Evolutionary conservation across 1,284 basidiomycete genomes (phyloP).

Genomic region (Phellopilus nigrolimitatus): DNA sequence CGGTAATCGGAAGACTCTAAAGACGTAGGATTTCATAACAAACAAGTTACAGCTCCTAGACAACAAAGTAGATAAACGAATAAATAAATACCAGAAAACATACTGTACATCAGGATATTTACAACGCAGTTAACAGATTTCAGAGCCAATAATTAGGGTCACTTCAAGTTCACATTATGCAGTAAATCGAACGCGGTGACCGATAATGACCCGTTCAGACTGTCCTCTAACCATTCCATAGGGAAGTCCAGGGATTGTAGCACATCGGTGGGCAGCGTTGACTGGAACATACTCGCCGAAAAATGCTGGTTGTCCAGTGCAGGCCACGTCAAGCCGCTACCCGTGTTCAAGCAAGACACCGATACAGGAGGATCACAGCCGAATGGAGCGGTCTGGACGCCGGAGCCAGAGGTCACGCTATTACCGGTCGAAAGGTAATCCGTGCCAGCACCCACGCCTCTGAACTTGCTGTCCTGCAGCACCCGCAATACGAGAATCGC

Average conservation of each 20-base stretch:
- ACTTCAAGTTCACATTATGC: background rate
- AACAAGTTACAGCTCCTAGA: no score
- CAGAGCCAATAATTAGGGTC: no score
- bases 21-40: no score
- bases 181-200: conserved; percentile 1
- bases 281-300: background rate
- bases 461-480: conserved; percentile 8
- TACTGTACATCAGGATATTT: no score
- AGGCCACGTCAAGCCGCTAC: background rate
- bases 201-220: background rate
- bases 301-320: background rate
- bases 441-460: background rate
- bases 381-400: no score
- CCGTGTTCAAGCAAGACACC: no score
- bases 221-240: background rate
- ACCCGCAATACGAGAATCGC: conserved; percentile 14
- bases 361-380: no score
- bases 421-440: background rate
- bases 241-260: background rate
- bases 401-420: background rate
- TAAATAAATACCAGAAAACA: no score
- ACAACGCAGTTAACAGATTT: no score
- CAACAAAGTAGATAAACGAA: no score
- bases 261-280: background rate
- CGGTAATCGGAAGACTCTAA: no score